phyloP scores from a whole-genome alignment of 2,329 filamentous ascomycete genomes.

The Calonectria honghensis region DNA sequence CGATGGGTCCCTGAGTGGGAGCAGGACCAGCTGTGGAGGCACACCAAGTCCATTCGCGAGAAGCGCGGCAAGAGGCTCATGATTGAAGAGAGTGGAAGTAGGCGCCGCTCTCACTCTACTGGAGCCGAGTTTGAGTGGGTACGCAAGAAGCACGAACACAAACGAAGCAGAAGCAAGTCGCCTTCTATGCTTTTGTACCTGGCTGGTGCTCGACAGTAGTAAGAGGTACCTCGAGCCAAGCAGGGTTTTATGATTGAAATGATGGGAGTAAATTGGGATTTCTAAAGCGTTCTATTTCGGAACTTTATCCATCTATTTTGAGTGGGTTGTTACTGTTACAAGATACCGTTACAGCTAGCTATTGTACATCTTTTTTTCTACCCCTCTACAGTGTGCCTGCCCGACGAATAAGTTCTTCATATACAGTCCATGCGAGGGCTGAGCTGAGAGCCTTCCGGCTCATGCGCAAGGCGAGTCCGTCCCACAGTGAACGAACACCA shows the following conservation, averaged over 20 bases:
- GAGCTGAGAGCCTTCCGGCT: conserved; percentile 93
- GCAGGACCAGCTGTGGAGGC: conserved; percentile 82
- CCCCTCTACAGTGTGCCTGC: conserved; percentile 46
- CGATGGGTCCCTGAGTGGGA: conserved; percentile 82
- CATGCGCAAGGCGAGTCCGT: conserved; percentile 90
- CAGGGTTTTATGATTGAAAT: conserved; percentile 30
- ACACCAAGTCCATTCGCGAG: conserved; percentile 80
- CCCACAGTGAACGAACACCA: conserved; percentile 86
- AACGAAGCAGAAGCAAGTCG: conserved; percentile 75
- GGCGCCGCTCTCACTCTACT: conserved; percentile 63
- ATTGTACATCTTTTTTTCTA: conserved; percentile 42
- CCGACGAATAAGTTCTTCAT: conserved; percentile 91
- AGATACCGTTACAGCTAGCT: conserved; percentile 47
- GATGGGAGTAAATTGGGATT: conserved; percentile 12
- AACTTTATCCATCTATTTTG: conserved; percentile 42
- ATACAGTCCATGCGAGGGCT: conserved; percentile 97
- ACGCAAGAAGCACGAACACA: conserved; percentile 73
- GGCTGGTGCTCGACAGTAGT: conserved; percentile 69
- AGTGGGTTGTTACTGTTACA: conserved; percentile 52
- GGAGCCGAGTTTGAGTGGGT: conserved; percentile 73
- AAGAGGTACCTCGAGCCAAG: conserved; percentile 27
- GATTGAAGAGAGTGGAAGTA: conserved; percentile 67
- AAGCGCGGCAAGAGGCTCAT: conserved; percentile 68
- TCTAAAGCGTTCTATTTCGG: conserved; percentile 33
- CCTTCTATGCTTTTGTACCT: conserved; percentile 75